Base-by-base conservation (phyloP, 169 alveolate species). In the Plasmodium gonderi region DNA sequence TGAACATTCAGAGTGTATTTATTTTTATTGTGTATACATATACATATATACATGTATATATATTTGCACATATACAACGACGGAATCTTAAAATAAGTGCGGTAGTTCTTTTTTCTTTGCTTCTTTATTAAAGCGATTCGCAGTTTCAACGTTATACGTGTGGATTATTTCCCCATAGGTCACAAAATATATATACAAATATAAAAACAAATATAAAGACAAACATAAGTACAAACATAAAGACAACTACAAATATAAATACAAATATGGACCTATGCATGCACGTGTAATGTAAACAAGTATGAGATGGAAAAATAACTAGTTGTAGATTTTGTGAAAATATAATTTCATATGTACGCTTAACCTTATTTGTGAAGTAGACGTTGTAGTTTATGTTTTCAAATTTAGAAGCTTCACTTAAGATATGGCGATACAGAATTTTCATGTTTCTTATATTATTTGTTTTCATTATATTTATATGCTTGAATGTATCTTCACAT, bases 371-470 rank as follows among this genome's bases (percentile, higher is more conserved):
- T 4, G 81, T 76, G 47, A 90, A 90, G 90, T 90, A 90, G 42
- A 90, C 81, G 45, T 51, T 90, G 64, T 90, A 90, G 68, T 78
- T 90, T 90, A 90, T 40, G 82, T 90, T 90, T 45, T 90, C 91
- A 31, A 90, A 90, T 77, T 90, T 76, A 23, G 94, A 90, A 6
- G 94, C 94, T 90, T 90, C 94, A 49, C 49, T 77, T 79, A 90
- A 79, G 33, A 90, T 90, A 38, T 77, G 91, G 26, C 94, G 94
- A 78, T 90, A 90, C 74, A 90, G 49, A 29, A 12, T 44, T 47
- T 90, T 90, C 38, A 90, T 14, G 6, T 64, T 33, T 90, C 72
- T 90, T 64, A 90, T 26, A 23, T 90, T 68, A 68, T 90, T 90
- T 44, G 74, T 78, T 49, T 90, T 90, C 90, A 90, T 90, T 68